Evolutionary conservation across 2,329 filamentous ascomycete genomes (phyloP).

Genomic region (Didymella lethalis): DNA sequence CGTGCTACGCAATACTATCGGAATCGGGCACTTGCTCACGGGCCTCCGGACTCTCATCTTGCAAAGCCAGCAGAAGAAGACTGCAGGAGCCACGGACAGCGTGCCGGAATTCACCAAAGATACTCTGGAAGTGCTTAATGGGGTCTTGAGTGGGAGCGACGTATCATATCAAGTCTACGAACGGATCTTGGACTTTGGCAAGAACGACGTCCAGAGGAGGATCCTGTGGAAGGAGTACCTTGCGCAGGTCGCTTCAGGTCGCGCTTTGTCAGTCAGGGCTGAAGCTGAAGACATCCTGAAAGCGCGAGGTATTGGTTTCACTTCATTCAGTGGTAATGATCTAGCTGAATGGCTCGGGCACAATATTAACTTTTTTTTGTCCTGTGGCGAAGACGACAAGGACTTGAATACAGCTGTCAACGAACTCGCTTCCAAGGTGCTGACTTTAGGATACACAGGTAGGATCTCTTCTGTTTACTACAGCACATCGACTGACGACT

Average conservation of each 20-base stretch:
- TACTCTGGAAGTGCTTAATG: constrained; percentile 54
- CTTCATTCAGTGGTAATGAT: constrained; percentile 69
- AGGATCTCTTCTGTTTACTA: background rate
- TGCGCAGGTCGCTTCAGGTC: constrained; percentile 67
- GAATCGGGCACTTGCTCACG: constrained; percentile 78
- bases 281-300: constrained; percentile 65
- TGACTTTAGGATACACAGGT: constrained; percentile 77
- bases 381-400: constrained; percentile 44
- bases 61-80: constrained; percentile 47
- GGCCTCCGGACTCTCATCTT: constrained; percentile 69
- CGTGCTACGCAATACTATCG: constrained; percentile 76
- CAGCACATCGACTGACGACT: constrained; percentile 3
- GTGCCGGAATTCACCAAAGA: constrained; percentile 48
- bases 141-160: constrained; percentile 55
- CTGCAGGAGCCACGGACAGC: constrained; percentile 40
- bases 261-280: constrained; percentile 64
- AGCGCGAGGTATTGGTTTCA: constrained; percentile 51
- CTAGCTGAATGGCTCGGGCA: constrained; percentile 77
- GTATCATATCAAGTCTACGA: constrained; percentile 56
- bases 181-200: constrained; percentile 53
- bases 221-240: constrained; percentile 70
- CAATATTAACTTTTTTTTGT: constrained; percentile 65
- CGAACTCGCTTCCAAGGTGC: constrained; percentile 63
- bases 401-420: constrained; percentile 45
- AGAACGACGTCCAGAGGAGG: constrained; percentile 56